phyloP scores from a whole-genome alignment of 2,329 filamentous ascomycete species.

The Cladosporium cucumerinum region DNA sequence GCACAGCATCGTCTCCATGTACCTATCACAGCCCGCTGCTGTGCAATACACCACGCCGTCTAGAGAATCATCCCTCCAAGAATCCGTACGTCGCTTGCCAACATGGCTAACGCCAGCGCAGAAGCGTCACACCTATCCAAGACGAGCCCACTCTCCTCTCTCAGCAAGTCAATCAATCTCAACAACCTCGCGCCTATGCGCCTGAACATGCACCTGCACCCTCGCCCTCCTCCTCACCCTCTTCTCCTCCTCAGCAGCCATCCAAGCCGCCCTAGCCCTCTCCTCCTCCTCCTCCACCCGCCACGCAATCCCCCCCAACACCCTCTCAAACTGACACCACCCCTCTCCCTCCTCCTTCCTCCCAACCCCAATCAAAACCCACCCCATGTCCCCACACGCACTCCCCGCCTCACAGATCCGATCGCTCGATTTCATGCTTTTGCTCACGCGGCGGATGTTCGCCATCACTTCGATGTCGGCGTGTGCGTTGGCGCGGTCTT shows the following conservation, averaged over 20 bases:
- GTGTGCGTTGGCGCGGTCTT: neutral
- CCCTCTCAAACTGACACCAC: constrained; percentile 16
- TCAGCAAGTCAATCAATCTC: neutral
- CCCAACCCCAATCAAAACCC: constrained; percentile 19
- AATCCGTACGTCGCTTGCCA: neutral
- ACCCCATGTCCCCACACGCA: constrained; percentile 13
- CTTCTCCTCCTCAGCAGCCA: neutral
- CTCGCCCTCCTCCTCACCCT: neutral
- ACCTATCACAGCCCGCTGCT: too few species aligned
- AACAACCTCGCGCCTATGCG: neutral
- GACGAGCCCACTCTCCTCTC: too few species aligned
- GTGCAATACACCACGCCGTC: too few species aligned
- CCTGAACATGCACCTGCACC: neutral
- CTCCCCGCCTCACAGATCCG: neutral
- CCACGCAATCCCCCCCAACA: neutral
- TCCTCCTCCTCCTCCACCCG: constrained; percentile 12
- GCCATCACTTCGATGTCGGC: neutral
- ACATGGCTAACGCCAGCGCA: neutral
- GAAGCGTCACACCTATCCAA: neutral
- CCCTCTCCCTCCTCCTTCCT: constrained; percentile 18
- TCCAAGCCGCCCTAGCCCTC: neutral
- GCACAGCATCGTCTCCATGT: neutral
- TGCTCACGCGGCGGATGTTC: neutral
- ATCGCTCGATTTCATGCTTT: neutral
- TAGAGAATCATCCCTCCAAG: too few species aligned